Conservation (phyloP, 2,329 filamentous ascomycete genomes). For the Amauroascus niger region DNA sequence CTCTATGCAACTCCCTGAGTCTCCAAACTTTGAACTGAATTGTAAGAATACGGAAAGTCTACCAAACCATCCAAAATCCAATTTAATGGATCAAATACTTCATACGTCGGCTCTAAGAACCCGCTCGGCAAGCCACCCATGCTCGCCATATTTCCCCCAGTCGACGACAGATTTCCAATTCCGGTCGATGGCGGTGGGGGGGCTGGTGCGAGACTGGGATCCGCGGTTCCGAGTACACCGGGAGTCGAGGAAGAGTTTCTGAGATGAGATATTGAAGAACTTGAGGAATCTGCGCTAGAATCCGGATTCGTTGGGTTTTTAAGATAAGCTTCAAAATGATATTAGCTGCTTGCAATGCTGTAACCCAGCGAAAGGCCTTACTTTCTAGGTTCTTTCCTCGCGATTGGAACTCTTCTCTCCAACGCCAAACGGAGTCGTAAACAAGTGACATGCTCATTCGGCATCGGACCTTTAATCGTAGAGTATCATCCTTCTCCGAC, state of each 20-base stretch:
- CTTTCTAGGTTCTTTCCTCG: constrained; percentile 63
- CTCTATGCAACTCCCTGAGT: constrained; percentile 31
- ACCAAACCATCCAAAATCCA: constrained; percentile 86
- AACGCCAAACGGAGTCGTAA: constrained; percentile 59
- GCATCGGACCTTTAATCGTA: constrained; percentile 56
- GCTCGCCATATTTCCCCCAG: constrained; percentile 18
- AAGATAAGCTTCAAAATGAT: constrained; percentile 47
- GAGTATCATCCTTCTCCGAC: constrained; percentile 34
- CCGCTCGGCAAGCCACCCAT: constrained; percentile 30
- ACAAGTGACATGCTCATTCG: constrained; percentile 59
- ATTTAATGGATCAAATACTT: constrained; percentile 85
- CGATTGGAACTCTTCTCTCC: constrained; percentile 57
- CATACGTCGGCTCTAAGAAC: constrained; percentile 62
- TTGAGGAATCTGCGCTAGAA: constrained; percentile 62
- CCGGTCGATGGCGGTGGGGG: constrained; percentile 27
- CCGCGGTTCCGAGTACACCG: constrained; percentile 20
- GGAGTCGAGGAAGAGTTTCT: constrained; percentile 30
- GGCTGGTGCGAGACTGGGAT: constrained; percentile 39
- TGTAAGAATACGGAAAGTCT: constrained; percentile 64
- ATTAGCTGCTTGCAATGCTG: constrained; percentile 19
- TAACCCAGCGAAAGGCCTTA: constrained; percentile 44
- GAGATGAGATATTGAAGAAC: constrained; percentile 47
- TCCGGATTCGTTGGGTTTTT: constrained; percentile 83
- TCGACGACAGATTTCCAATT: constrained; percentile 21
- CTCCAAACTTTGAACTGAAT: constrained; percentile 45